A percentile compares a stretch with the other conserved stretches of the same genome.
These are phyloP conservation scores for Magnusiomyces fungicola DNA, from an alignment of 1,139 yeast genomes.

Conservation along the genomic window DNA sequence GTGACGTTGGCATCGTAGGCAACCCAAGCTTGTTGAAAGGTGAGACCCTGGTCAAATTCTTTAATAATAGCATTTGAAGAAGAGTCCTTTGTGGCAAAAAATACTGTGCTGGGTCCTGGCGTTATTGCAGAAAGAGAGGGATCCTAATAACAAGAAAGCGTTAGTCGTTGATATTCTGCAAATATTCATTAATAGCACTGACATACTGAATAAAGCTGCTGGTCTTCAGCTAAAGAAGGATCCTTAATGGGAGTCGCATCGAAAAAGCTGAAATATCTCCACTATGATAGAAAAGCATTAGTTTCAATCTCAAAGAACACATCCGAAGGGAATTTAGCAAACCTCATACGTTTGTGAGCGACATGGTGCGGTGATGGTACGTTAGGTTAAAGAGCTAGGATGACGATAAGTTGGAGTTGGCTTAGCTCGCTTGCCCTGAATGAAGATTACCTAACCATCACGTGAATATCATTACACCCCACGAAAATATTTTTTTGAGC, in stretches of 20 bases:
- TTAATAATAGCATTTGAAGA: slow-evolving; percentile 45
- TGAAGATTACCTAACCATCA: too few relatives aligned
- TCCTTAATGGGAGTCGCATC: slow-evolving; percentile 79
- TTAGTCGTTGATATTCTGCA: not conserved
- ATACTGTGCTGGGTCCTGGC: slow-evolving; percentile 46
- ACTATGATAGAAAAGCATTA: slow-evolving; percentile 32
- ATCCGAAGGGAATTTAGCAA: too few relatives aligned
- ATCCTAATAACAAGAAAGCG: slow-evolving; percentile 35
- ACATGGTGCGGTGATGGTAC: too few relatives aligned
- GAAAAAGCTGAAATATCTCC: slow-evolving; percentile 88
- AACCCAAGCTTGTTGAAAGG: slow-evolving; percentile 42
- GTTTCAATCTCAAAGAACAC: too few relatives aligned
- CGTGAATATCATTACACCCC: not conserved
- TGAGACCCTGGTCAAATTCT: slow-evolving; percentile 48
- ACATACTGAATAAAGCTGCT: slow-evolving; percentile 53
- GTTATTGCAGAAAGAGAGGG: slow-evolving; percentile 58
- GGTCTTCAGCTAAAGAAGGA: slow-evolving; percentile 52
- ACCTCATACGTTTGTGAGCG: slow-evolving; percentile 13
- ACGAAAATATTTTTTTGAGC: not conserved
- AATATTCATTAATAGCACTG: slow-evolving; percentile 11
- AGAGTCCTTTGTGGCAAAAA: slow-evolving; percentile 43
- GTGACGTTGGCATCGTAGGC: slow-evolving; percentile 57
- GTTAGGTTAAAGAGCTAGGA: too few relatives aligned
- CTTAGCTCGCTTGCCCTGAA: too few relatives aligned
- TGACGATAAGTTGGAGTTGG: too few relatives aligned